phyloP scores from a whole-genome alignment of 352 stramenopile genomes.

The Phytophthora pluvialis region DNA sequence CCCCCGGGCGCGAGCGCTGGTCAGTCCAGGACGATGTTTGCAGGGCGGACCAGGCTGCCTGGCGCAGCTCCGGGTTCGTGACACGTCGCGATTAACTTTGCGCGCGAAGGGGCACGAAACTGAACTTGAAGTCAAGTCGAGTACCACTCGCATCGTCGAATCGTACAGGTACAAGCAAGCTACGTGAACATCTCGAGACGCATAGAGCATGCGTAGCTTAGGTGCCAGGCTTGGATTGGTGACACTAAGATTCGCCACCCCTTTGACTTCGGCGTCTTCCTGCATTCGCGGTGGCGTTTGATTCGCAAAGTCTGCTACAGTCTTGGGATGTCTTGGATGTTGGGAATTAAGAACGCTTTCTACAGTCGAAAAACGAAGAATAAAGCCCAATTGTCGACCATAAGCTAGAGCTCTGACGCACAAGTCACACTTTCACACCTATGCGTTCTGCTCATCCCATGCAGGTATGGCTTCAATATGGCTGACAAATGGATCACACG shows the following conservation, averaged over 20 bases:
- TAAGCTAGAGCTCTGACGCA: background rate
- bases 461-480: constrained; percentile 14
- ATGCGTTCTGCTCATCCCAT: background rate
- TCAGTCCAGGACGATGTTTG: constrained; percentile 12
- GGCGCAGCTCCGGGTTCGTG: background rate
- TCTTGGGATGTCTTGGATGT: no score
- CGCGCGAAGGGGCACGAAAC: constrained; percentile 38
- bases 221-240: no score
- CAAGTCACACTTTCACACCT: constrained; percentile 7
- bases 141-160: constrained; percentile 32
- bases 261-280: no score
- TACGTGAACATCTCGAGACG: background rate
- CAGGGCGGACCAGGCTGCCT: constrained; percentile 29
- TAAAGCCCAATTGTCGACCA: background rate
- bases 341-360: background rate
- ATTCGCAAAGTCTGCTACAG: no score
- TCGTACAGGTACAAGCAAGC: constrained; percentile 15
- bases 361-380: background rate
- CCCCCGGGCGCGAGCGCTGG: constrained; percentile 1
- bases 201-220: no score
- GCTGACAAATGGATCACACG: background rate
- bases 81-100: constrained; percentile 19
- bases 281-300: no score
- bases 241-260: no score
- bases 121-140: constrained; percentile 40